Conservation (phyloP, 176 grass and related monocot species). For the Carex myosuroides region DNA sequence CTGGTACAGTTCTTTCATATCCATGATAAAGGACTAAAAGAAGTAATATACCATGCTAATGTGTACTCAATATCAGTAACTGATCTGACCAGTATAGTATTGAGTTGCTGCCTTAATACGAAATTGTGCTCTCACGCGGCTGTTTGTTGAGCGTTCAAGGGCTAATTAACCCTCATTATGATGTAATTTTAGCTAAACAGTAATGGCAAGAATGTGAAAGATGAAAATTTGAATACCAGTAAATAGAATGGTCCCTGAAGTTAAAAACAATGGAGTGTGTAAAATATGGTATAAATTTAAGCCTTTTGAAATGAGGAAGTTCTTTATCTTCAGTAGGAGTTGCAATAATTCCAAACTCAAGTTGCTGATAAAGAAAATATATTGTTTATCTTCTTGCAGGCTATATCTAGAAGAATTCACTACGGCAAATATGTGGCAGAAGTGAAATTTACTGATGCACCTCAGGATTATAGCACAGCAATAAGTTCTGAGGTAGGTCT, state of each 20-base stretch:
- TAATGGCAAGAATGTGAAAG: neutral
- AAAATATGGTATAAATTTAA: neutral
- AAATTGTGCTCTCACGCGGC: neutral
- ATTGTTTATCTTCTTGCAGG: slow-evolving; percentile 31
- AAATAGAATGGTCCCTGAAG: neutral
- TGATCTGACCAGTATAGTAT: neutral
- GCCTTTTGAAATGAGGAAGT: neutral
- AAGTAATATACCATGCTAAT: neutral
- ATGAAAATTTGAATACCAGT: neutral
- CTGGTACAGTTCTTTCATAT: neutral
- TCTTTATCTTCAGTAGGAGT: neutral
- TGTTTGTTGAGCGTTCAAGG: neutral
- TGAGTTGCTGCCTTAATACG: neutral
- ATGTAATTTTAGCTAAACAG: neutral
- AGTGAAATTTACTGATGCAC: slow-evolving; percentile 72
- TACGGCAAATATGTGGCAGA: slow-evolving; percentile 91
- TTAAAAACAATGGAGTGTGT: neutral
- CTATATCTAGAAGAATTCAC: slow-evolving; percentile 86
- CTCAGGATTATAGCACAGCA: slow-evolving; percentile 66
- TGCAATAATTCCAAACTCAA: neutral
- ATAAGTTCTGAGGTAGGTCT: slow-evolving; percentile 53
- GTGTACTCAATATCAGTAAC: neutral
- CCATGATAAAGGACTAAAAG: neutral
- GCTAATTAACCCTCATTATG: neutral
- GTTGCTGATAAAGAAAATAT: neutral